phyloP scores from a whole-genome alignment of 2,329 filamentous ascomycete species.

The Truncatella angustata region DNA sequence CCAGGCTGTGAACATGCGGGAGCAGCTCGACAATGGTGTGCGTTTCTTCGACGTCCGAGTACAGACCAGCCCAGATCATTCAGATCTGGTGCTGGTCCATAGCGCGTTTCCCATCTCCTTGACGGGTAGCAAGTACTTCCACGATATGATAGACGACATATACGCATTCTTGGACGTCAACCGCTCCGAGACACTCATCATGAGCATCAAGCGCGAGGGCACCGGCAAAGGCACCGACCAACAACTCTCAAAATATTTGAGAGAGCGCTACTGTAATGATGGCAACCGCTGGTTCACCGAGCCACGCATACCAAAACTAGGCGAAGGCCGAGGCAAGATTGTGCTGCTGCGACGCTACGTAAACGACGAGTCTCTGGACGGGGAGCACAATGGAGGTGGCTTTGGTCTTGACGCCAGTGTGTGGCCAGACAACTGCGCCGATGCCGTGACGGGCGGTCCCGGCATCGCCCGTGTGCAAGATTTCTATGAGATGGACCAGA shows the following conservation, averaged over 20 bases:
- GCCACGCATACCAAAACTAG: slow-evolving; percentile 73
- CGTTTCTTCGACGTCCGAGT: slow-evolving; percentile 94
- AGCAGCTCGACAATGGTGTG: slow-evolving; percentile 85
- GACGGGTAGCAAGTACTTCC: slow-evolving; percentile 76
- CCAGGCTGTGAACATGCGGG: slow-evolving; percentile 73
- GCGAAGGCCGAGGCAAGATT: slow-evolving; percentile 77
- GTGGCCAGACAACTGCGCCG: slow-evolving; percentile 88
- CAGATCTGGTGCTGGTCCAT: slow-evolving; percentile 81
- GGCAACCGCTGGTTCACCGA: slow-evolving; percentile 71
- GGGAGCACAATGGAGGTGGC: slow-evolving; percentile 48
- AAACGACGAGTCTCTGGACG: slow-evolving; percentile 55
- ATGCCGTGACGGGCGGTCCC: slow-evolving; percentile 60
- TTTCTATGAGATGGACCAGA: slow-evolving; percentile 84
- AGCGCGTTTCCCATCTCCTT: slow-evolving; percentile 85
- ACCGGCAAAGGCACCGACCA: slow-evolving; percentile 76
- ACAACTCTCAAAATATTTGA: slow-evolving; percentile 72
- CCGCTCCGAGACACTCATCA: slow-evolving; percentile 77
- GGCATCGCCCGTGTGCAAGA: slow-evolving; percentile 86
- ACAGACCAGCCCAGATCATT: slow-evolving; percentile 48
- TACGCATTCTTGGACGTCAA: slow-evolving; percentile 75
- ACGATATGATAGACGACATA: slow-evolving; percentile 67
- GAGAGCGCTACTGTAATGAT: slow-evolving; percentile 66
- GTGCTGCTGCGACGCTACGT: slow-evolving; percentile 80
- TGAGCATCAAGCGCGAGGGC: slow-evolving; percentile 91
- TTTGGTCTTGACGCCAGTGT: slow-evolving; percentile 60